Evolutionary conservation across 371 early-diverging fungal species (phyloP).

Genomic region (Blyttiomyces sp.): DNA sequence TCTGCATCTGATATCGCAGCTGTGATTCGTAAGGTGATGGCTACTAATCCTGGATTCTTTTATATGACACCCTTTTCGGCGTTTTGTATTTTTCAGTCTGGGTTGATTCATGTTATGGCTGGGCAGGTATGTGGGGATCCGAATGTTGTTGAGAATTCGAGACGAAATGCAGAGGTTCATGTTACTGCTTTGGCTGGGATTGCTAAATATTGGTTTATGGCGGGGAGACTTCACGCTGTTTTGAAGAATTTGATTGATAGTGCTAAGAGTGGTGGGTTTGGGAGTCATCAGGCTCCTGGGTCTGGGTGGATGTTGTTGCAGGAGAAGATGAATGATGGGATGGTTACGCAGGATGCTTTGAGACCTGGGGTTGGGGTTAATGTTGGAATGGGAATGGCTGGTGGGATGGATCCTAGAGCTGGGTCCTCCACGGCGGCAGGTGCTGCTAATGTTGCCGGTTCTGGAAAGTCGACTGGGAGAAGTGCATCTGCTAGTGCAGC

Average conservation of each 20-base stretch:
- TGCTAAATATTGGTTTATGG: slow-evolving; percentile 32
- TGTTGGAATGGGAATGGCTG: too few species aligned
- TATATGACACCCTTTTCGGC: slow-evolving; percentile 25
- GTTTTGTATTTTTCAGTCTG: slow-evolving; percentile 34
- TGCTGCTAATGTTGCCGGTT: too few species aligned
- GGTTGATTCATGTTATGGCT: slow-evolving; percentile 31
- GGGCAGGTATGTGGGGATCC: slow-evolving; percentile 10
- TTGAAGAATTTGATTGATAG: slow-evolving; percentile 13
- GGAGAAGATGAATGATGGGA: too few species aligned
- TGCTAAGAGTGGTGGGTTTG: too few species aligned
- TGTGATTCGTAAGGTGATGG: background rate
- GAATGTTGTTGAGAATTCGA: slow-evolving; percentile 1
- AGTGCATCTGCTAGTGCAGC: too few species aligned
- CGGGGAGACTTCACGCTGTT: slow-evolving; percentile 27
- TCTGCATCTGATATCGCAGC: slow-evolving; percentile 22
- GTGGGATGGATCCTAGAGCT: too few species aligned
- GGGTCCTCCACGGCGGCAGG: too few species aligned
- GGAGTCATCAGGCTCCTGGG: too few species aligned
- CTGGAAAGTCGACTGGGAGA: too few species aligned
- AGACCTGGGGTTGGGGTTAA: too few species aligned
- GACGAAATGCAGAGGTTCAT: slow-evolving; percentile 20
- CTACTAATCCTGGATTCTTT: slow-evolving; percentile 19
- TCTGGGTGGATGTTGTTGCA: too few species aligned
- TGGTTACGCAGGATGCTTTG: too few species aligned
- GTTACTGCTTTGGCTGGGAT: slow-evolving; percentile 22